phyloP scores from a whole-genome alignment of 768 basidiomycete genomes.

The Boletus sp. region DNA sequence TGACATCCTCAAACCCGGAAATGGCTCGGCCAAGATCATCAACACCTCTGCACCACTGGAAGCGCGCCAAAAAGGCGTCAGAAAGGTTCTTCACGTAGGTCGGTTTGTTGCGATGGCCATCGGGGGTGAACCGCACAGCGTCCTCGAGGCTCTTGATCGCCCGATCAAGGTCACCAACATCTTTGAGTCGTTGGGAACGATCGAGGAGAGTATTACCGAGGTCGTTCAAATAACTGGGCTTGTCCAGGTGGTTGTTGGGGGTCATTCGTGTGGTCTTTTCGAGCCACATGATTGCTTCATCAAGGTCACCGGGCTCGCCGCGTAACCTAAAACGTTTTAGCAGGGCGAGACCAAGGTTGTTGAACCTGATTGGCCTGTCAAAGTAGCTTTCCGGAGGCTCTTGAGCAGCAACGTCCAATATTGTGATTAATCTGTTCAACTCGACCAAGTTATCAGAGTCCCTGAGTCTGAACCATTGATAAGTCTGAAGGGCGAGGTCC shows the following conservation, averaged over 20 bases:
- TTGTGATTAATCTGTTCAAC: not conserved
- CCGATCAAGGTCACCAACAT: not conserved
- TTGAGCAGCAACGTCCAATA: not conserved
- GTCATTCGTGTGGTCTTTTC: not conserved
- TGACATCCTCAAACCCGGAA: no score
- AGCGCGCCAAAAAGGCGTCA: no score
- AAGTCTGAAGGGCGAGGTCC: slow-evolving; percentile 2
- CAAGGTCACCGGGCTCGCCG: not conserved
- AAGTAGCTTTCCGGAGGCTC: not conserved
- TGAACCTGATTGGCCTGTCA: not conserved
- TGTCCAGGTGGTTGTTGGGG: not conserved
- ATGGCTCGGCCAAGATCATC: no score
- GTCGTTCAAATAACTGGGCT: not conserved
- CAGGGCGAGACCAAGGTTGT: slow-evolving; percentile 1
- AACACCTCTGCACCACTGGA: no score
- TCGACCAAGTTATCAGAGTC: not conserved
- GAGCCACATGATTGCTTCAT: not conserved
- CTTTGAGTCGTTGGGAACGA: not conserved
- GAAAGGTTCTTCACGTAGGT: no score
- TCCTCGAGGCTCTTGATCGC: not conserved
- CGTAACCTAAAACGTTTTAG: not conserved
- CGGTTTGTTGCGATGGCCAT: no score
- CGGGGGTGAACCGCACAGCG: no score
- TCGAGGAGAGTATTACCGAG: not conserved
- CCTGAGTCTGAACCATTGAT: not conserved